phyloP scores from a whole-genome alignment of 192 early-diverging fungal species.

The Phlyctochytrium bullatum region DNA sequence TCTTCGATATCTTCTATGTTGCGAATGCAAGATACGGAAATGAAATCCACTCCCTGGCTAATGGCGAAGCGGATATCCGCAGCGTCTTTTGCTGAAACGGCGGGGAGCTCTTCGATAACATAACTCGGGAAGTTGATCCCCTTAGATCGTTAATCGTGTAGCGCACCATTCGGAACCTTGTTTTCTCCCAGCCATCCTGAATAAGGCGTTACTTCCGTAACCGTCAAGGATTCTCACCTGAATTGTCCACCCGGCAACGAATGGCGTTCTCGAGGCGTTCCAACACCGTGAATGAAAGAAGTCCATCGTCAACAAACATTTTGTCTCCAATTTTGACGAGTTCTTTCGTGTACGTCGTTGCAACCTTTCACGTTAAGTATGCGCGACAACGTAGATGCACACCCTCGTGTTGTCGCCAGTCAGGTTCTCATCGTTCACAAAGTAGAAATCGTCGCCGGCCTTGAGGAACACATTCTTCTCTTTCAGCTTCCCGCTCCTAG shows the following conservation, averaged over 20 bases:
- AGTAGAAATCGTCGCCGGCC: constrained; percentile 52
- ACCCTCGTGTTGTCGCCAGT: constrained; percentile 53
- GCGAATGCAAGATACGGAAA: constrained; percentile 59
- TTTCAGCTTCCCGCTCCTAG: constrained; percentile 51
- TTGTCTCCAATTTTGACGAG: constrained; percentile 55
- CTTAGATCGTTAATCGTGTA: constrained; percentile 6
- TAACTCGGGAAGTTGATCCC: constrained; percentile 58
- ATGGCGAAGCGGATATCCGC: constrained; percentile 50
- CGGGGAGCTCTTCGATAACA: constrained; percentile 54
- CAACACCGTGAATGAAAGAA: constrained; percentile 90
- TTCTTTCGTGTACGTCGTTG: constrained; percentile 58
- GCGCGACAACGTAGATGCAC: too few species aligned
- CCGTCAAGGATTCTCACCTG: constrained; percentile 39
- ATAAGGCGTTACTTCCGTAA: not conserved
- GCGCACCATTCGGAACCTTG: constrained; percentile 30
- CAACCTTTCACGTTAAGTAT: too few species aligned
- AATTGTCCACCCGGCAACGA: constrained; percentile 44
- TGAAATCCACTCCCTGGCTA: constrained; percentile 46
- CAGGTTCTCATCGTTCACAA: constrained; percentile 50
- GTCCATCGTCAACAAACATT: constrained; percentile 86
- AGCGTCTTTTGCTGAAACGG: constrained; percentile 51
- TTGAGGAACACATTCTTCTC: constrained; percentile 41
- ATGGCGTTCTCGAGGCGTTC: constrained; percentile 54
- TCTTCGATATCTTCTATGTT: constrained; percentile 50
- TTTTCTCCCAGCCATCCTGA: constrained; percentile 49